Conservation (phyloP, 2,329 filamentous ascomycete genomes). For the Diaporthe ilicicola region DNA sequence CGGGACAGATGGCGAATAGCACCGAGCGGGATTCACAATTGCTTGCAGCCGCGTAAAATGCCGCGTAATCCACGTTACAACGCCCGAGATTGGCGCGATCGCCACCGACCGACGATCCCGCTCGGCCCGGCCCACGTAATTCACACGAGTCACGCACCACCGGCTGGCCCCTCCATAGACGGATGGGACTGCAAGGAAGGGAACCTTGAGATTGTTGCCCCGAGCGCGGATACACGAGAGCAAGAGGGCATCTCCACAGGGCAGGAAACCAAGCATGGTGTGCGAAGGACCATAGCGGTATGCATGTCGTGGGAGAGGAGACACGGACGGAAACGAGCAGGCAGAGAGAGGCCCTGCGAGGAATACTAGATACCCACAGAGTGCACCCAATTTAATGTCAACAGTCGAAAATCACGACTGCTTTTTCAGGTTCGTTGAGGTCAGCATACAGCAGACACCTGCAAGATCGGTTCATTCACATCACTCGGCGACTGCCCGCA, state of each 20-base stretch:
- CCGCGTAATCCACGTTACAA: not conserved
- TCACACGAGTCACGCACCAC: not conserved
- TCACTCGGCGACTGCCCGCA: not conserved
- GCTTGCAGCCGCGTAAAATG: not conserved
- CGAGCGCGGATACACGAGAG: conserved; percentile 8
- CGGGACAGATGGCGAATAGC: not conserved
- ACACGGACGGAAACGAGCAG: not conserved
- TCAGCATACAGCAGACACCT: not conserved
- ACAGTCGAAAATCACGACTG: not conserved
- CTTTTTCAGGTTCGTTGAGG: too few species aligned
- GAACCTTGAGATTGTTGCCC: not conserved
- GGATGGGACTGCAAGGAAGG: not conserved
- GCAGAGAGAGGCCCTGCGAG: not conserved
- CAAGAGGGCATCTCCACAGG: conserved; percentile 5
- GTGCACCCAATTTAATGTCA: not conserved
- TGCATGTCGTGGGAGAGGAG: not conserved
- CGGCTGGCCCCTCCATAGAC: too few species aligned
- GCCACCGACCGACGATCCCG: not conserved
- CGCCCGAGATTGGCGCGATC: not conserved
- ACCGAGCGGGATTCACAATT: not conserved
- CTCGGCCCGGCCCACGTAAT: not conserved
- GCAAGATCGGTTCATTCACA: not conserved
- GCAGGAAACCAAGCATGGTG: not conserved
- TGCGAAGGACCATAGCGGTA: not conserved
- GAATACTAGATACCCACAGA: conserved; percentile 12